A percentile compares a stretch with the other conserved stretches of the same genome.
Conservation (phyloP, 345 rosid species). For the Hibiscus tridactylites region DNA sequence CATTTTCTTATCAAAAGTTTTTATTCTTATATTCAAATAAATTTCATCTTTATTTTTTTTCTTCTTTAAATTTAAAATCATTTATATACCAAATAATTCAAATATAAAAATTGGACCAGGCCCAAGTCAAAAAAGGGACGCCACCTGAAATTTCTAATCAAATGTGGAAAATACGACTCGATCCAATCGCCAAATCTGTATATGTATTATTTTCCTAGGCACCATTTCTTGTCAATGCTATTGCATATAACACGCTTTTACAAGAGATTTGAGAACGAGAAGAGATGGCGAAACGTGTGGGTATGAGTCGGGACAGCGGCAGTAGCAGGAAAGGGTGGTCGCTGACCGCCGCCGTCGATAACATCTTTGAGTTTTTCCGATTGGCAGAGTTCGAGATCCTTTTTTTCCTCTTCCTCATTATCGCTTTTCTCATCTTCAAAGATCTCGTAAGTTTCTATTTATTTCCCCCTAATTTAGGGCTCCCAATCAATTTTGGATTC, state of each 20-base stretch:
- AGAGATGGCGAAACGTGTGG: slow-evolving; percentile 22
- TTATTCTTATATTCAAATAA: no score
- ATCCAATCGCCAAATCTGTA: neutral
- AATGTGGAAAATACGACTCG: neutral
- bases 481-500: neutral
- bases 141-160: neutral
- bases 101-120: neutral
- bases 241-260: neutral
- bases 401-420: slow-evolving; percentile 47
- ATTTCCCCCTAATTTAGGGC: neutral
- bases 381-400: slow-evolving; percentile 64
- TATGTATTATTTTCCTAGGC: neutral
- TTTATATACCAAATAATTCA: neutral
- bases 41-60: no score
- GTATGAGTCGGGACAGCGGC: slow-evolving; percentile 16
- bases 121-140: neutral
- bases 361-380: slow-evolving; percentile 29
- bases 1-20: no score
- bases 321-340: slow-evolving; percentile 29
- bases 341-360: slow-evolving; percentile 31
- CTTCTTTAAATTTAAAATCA: neutral
- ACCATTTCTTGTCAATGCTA: neutral
- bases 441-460: slow-evolving; percentile 33
- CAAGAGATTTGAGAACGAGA: neutral
- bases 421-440: slow-evolving; percentile 58